A percentile compares a stretch with the other conserved stretches of the same genome.
Evolutionary conservation across 768 basidiomycete species (phyloP).

Genomic region (Paxillus rubicundulus): DNA sequence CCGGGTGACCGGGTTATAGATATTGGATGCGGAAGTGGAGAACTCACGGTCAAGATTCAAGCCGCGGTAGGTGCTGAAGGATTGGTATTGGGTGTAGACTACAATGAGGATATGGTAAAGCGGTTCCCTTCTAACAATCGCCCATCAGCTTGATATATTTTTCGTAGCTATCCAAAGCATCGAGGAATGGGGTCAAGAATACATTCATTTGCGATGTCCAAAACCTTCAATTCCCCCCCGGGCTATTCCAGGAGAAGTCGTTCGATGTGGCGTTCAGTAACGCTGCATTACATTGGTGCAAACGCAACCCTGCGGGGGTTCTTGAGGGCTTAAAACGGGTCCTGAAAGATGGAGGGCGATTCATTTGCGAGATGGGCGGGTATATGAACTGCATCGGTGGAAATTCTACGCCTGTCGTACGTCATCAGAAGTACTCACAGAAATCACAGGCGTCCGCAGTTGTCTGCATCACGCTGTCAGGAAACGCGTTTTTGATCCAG

Average conservation of each 20-base stretch:
- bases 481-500: slow-evolving; percentile 56
- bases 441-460: slow-evolving; percentile 53
- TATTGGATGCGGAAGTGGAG: slow-evolving; percentile 82
- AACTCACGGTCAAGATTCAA: slow-evolving; percentile 61
- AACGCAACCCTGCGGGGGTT: slow-evolving; percentile 64
- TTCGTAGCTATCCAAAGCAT: slow-evolving; percentile 53
- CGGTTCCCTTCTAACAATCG: background rate
- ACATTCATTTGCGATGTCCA: slow-evolving; percentile 58
- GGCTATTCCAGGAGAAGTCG: slow-evolving; percentile 31
- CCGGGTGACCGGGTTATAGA: slow-evolving; percentile 73
- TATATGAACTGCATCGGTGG: slow-evolving; percentile 69
- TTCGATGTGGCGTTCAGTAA: slow-evolving; percentile 82
- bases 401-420: background rate
- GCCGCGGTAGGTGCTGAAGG: slow-evolving; percentile 51
- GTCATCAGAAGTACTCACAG: slow-evolving; percentile 2
- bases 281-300: slow-evolving; percentile 86
- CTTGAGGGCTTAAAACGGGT: slow-evolving; percentile 55
- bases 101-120: slow-evolving; percentile 69
- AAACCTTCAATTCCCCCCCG: slow-evolving; percentile 35
- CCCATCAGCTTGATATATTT: background rate
- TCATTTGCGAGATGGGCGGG: slow-evolving; percentile 77
- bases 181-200: slow-evolving; percentile 42
- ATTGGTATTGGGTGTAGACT: slow-evolving; percentile 65
- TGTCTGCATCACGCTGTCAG: slow-evolving; percentile 54
- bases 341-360: slow-evolving; percentile 67